Percentiles rank a stretch among this genome's conserved stretches.
These are phyloP conservation scores for Ustilago hordei DNA, from an alignment of 1,284 basidiomycete genomes.

Conservation along the genomic window DNA sequence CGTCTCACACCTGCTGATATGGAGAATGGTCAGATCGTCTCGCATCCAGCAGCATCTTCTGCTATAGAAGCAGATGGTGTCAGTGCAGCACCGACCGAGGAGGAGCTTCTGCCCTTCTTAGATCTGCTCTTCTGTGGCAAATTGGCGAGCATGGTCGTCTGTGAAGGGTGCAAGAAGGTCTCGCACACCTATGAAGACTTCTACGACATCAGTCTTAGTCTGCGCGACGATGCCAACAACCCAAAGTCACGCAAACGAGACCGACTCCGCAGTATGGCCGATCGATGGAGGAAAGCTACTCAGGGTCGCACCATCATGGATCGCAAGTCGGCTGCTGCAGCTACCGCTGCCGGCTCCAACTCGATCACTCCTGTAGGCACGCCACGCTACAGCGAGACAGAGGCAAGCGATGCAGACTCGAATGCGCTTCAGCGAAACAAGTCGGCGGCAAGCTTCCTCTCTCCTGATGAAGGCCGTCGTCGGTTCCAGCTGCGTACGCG, in stretches of 20 bases:
- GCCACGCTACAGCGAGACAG: slow-evolving; percentile 48
- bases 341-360: slow-evolving; percentile 21
- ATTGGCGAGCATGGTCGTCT: slow-evolving; percentile 88
- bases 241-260: slow-evolving; percentile 48
- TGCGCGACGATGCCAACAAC: slow-evolving; percentile 69
- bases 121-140: slow-evolving; percentile 90
- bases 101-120: slow-evolving; percentile 78
- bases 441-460: slow-evolving; percentile 70
- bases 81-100: slow-evolving; percentile 61
- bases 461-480: slow-evolving; percentile 42
- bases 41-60: slow-evolving; percentile 2
- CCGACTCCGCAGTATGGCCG: slow-evolving; percentile 54
- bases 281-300: slow-evolving; percentile 49
- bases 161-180: slow-evolving; percentile 87
- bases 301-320: slow-evolving; percentile 39
- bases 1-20: slow-evolving; percentile 23
- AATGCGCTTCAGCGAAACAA: slow-evolving; percentile 68
- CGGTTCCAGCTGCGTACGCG: slow-evolving; percentile 43
- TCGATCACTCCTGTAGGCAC: slow-evolving; percentile 43
- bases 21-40: slow-evolving; percentile 29
- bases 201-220: slow-evolving; percentile 87
- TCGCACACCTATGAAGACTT: slow-evolving; percentile 94
- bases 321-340: slow-evolving; percentile 36
- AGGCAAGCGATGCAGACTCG: slow-evolving; percentile 76
- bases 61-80: neutral